These are phyloP conservation scores for Apostasia ramifera DNA, from an alignment of 106 monocot species.

Conservation along the genomic window DNA sequence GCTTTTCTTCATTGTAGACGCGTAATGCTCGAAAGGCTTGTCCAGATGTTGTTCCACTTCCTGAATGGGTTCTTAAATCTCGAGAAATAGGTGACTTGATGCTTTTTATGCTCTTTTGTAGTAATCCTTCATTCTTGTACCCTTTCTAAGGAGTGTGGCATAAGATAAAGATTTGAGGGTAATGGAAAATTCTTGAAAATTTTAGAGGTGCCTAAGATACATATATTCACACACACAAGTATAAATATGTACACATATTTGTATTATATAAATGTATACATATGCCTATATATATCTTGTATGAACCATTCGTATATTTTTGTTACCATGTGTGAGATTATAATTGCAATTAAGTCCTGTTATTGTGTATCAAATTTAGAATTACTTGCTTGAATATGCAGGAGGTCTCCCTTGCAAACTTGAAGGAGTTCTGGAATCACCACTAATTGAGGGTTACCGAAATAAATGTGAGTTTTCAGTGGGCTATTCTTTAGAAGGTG, in stretches of 20 bases:
- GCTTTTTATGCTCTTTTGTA: too few species aligned
- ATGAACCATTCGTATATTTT: too few species aligned
- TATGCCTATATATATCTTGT: too few species aligned
- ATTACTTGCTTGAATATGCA: slow-evolving; percentile 9
- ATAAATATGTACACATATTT: too few species aligned
- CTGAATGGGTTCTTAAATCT: slow-evolving; percentile 82
- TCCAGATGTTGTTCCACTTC: slow-evolving; percentile 60
- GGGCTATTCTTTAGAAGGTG: slow-evolving; percentile 78
- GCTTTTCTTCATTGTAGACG: slow-evolving; percentile 41
- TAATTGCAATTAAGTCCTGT: neutral
- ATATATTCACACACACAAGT: too few species aligned
- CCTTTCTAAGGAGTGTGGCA: too few species aligned
- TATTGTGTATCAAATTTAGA: neutral
- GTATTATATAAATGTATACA: too few species aligned
- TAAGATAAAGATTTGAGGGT: too few species aligned
- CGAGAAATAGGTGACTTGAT: slow-evolving; percentile 64
- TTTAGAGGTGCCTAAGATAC: too few species aligned
- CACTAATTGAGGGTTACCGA: slow-evolving; percentile 73
- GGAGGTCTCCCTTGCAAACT: slow-evolving; percentile 95
- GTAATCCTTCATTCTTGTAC: too few species aligned
- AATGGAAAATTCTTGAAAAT: too few species aligned
- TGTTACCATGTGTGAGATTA: neutral
- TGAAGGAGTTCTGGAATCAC: slow-evolving; percentile 93
- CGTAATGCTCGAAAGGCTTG: slow-evolving; percentile 91
- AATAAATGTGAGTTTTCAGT: slow-evolving; percentile 99